Evolutionary conservation across 1,284 basidiomycete genomes (phyloP).

Genomic region (Prillingera fragicola): DNA sequence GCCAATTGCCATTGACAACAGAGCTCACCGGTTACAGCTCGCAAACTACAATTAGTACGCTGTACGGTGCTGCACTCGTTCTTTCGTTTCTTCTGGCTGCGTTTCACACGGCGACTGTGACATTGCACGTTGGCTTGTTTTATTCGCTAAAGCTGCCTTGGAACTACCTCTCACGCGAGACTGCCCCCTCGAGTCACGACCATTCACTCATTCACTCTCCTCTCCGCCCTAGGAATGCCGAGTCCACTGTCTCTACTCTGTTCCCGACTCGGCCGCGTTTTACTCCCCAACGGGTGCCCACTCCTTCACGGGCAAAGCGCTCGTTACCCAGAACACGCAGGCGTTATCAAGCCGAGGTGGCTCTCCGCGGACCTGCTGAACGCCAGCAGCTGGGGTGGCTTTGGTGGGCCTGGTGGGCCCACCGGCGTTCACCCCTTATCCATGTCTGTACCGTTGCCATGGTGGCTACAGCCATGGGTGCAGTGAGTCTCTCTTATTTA

Average conservation of each 20-base stretch:
- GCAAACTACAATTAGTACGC: too few species aligned
- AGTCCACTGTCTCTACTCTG: too few species aligned
- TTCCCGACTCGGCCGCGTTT: too few species aligned
- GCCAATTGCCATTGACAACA: too few species aligned
- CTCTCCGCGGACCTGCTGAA: neutral
- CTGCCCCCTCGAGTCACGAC: neutral
- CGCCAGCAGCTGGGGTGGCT: neutral
- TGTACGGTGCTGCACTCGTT: too few species aligned
- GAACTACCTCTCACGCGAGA: neutral
- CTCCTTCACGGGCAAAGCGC: too few species aligned
- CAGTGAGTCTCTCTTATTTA: too few species aligned
- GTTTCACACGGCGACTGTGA: neutral
- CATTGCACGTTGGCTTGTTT: neutral
- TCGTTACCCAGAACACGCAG: too few species aligned
- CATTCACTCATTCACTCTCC: too few species aligned
- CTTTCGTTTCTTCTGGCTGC: neutral
- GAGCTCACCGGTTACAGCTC: too few species aligned
- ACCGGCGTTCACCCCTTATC: neutral
- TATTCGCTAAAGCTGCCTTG: neutral
- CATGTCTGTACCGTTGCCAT: neutral
- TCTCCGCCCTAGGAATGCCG: too few species aligned
- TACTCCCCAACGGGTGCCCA: too few species aligned
- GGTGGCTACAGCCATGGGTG: neutral
- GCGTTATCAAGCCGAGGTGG: neutral
- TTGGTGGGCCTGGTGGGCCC: conserved; percentile 2